Evolutionary conservation across 352 stramenopile genomes (phyloP).

Genomic region (Globisporangium canariense): DNA sequence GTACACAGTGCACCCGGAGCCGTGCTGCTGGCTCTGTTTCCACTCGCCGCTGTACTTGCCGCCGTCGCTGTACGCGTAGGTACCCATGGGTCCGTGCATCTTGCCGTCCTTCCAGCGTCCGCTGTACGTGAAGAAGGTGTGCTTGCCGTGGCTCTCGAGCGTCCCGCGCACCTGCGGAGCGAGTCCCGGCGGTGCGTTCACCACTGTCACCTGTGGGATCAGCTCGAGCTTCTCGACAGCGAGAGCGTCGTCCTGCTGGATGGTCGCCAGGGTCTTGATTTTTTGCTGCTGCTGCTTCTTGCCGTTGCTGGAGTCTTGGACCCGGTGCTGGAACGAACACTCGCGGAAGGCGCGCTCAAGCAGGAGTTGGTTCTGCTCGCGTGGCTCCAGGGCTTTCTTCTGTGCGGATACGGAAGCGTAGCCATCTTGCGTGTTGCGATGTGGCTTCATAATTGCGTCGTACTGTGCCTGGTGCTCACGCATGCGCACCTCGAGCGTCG

Average conservation of each 20-base stretch:
- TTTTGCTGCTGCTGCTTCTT: constrained; percentile 22
- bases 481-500: constrained; percentile 65
- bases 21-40: constrained; percentile 33
- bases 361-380: constrained; percentile 54
- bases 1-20: constrained; percentile 53
- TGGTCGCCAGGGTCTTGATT: constrained; percentile 15
- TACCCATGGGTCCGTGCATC: constrained; percentile 60
- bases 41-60: constrained; percentile 68
- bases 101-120: constrained; percentile 65
- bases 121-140: constrained; percentile 64
- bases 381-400: constrained; percentile 24
- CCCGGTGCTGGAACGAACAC: constrained; percentile 54
- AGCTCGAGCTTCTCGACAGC: constrained; percentile 38
- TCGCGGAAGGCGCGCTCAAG: constrained; percentile 64
- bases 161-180: constrained; percentile 53
- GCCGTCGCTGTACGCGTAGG: constrained; percentile 69
- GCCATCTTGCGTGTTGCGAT: not conserved
- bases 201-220: constrained; percentile 35
- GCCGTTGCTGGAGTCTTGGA: constrained; percentile 11
- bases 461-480: constrained; percentile 45
- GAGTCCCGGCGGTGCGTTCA: constrained; percentile 46
- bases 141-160: constrained; percentile 64
- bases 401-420: not conserved
- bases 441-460: constrained; percentile 35
- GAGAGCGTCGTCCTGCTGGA: constrained; percentile 34